These are phyloP conservation scores for Fulvia fulva DNA, from an alignment of 2,329 filamentous ascomycete species.

Conservation along the genomic window DNA sequence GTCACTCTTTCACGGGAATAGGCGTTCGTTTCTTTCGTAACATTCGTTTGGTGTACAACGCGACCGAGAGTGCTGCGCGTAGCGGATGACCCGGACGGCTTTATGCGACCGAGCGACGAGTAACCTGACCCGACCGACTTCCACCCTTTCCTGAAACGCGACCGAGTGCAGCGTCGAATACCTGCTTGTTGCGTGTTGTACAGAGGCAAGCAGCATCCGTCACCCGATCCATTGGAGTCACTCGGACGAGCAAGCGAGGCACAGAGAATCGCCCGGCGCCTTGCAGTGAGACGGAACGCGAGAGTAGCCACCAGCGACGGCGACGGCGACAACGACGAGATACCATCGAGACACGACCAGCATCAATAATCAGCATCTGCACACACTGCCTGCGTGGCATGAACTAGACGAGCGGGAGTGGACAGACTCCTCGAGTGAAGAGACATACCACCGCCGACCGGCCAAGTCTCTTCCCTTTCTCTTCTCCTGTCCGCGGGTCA, in stretches of 20 bases:
- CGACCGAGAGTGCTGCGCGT: background rate
- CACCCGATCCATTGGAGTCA: conserved; percentile 7
- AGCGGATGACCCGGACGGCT: background rate
- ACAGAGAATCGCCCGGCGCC: no score
- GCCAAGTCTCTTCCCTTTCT: no score
- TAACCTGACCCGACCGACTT: conserved; percentile 9
- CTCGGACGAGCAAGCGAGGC: conserved; percentile 7
- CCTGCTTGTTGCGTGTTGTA: background rate
- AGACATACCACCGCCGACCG: background rate
- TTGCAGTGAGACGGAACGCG: background rate
- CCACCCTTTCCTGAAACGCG: conserved; percentile 6
- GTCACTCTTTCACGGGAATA: background rate
- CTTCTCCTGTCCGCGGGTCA: conserved; percentile 12
- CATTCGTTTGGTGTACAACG: conserved; percentile 2
- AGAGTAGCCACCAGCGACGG: background rate
- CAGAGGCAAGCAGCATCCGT: background rate
- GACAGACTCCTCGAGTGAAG: background rate
- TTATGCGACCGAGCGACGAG: conserved; percentile 2
- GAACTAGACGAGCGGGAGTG: background rate
- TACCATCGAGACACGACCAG: background rate
- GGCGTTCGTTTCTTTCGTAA: conserved; percentile 1
- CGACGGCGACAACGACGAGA: background rate
- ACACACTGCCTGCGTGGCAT: conserved; percentile 3
- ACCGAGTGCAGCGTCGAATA: conserved; percentile 3
- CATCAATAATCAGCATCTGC: background rate